These are phyloP conservation scores for Ophiosphaerella korrae DNA, from an alignment of 2,329 filamentous ascomycete species.

Conservation along the genomic window DNA sequence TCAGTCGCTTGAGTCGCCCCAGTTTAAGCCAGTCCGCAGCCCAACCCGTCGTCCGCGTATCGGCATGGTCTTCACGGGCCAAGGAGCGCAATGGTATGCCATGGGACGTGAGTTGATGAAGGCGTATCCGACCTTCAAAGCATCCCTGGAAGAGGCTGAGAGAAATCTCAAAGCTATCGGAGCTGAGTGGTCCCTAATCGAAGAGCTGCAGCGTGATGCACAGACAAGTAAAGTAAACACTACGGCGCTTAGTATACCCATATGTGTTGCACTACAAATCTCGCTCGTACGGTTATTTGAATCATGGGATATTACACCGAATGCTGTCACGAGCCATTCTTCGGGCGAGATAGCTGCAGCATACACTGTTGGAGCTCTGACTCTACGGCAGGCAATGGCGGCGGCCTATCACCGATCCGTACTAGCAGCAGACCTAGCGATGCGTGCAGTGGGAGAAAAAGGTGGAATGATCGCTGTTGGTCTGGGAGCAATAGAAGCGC, in stretches of 20 bases:
- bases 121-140: too few species aligned
- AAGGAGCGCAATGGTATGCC: constrained; percentile 28
- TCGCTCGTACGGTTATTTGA: neutral
- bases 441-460: neutral
- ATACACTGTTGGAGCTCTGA: neutral
- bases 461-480: neutral
- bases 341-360: neutral
- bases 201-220: too few species aligned
- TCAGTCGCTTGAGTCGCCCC: too few species aligned
- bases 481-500: neutral
- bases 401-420: neutral
- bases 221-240: too few species aligned
- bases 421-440: neutral
- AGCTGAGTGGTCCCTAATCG: too few species aligned
- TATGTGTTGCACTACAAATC: neutral
- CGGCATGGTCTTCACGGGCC: constrained; percentile 9
- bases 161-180: too few species aligned
- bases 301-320: neutral
- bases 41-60: too few species aligned
- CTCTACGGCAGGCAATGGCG: neutral
- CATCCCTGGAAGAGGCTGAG: too few species aligned
- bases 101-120: too few species aligned
- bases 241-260: too few species aligned
- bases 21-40: too few species aligned
- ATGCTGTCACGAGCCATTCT: neutral